These are phyloP conservation scores for Paradendryphiella salina DNA, from an alignment of 2,329 filamentous ascomycete genomes.

Conservation along the genomic window DNA sequence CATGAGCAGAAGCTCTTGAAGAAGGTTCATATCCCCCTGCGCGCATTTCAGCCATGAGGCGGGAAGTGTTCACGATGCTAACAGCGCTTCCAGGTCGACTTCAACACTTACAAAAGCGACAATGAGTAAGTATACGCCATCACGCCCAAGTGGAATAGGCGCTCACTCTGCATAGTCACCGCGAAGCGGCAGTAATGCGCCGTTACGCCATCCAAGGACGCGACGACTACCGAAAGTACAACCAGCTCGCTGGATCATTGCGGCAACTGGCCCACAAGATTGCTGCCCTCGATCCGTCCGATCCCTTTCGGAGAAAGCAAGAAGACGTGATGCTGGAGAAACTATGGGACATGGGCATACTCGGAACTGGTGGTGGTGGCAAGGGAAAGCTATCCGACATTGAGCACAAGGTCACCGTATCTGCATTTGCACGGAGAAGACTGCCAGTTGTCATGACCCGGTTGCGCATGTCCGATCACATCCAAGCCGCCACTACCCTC, in stretches of 20 bases:
- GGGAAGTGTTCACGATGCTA: background rate
- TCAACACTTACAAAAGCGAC: conserved; percentile 91
- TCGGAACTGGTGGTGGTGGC: conserved; percentile 67
- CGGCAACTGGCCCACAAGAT: conserved; percentile 89
- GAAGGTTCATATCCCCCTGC: conserved; percentile 52
- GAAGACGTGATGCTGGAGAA: conserved; percentile 89
- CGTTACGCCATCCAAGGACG: conserved; percentile 86
- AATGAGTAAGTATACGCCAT: conserved; percentile 51
- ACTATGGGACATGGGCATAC: conserved; percentile 86
- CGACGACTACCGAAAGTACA: conserved; percentile 71
- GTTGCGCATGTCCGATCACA: conserved; percentile 86
- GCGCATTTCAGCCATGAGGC: background rate
- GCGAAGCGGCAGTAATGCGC: conserved; percentile 76
- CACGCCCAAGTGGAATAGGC: too few relatives aligned
- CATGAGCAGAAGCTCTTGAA: conserved; percentile 88
- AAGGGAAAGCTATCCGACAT: conserved; percentile 69
- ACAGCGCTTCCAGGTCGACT: conserved; percentile 65
- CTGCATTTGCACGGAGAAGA: conserved; percentile 79
- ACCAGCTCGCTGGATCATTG: conserved; percentile 62
- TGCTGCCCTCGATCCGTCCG: conserved; percentile 76
- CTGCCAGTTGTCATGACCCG: conserved; percentile 90
- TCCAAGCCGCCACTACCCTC: conserved; percentile 77
- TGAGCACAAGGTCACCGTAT: conserved; percentile 86
- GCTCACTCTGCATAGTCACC: conserved; percentile 57
- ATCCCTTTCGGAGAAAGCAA: conserved; percentile 76